Conservation (phyloP, 805 yeast species). For the Kockiozyma suomiensis region DNA sequence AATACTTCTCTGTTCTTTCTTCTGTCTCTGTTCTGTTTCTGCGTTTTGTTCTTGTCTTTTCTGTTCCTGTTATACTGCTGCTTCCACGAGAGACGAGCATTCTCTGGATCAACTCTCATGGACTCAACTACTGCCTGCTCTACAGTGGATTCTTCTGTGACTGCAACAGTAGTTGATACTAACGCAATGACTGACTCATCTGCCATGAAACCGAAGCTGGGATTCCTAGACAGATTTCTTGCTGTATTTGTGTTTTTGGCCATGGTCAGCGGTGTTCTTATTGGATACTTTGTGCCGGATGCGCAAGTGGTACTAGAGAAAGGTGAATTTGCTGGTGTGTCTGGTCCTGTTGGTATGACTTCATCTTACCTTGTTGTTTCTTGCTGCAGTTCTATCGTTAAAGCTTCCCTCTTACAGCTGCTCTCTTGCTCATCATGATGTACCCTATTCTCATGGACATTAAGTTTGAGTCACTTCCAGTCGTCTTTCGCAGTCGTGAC, state of each 20-base stretch:
- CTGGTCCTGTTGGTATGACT: conserved; percentile 33
- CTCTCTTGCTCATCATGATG: conserved; percentile 59
- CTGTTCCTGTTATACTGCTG: no score
- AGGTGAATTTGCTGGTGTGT: conserved; percentile 35
- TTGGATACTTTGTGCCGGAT: conserved; percentile 37
- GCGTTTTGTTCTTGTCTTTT: neutral
- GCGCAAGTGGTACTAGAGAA: conserved; percentile 24
- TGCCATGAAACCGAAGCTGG: conserved; percentile 12
- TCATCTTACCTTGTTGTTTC: neutral
- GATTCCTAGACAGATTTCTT: conserved; percentile 33
- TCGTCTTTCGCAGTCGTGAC: conserved; percentile 35
- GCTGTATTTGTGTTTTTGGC: conserved; percentile 36
- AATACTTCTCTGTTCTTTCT: no score
- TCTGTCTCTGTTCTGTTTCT: neutral
- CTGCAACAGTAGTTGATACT: no score
- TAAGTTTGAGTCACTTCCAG: conserved; percentile 50
- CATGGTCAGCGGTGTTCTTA: conserved; percentile 36
- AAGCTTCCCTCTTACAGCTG: conserved; percentile 40
- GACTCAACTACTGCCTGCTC: no score
- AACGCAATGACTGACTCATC: no score
- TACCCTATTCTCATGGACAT: conserved; percentile 58
- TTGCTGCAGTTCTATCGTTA: conserved; percentile 36
- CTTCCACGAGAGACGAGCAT: no score
- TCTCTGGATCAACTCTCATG: no score
- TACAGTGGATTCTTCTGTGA: no score